phyloP scores from a whole-genome alignment of 768 basidiomycete species.

The Leccinum variicolor region DNA sequence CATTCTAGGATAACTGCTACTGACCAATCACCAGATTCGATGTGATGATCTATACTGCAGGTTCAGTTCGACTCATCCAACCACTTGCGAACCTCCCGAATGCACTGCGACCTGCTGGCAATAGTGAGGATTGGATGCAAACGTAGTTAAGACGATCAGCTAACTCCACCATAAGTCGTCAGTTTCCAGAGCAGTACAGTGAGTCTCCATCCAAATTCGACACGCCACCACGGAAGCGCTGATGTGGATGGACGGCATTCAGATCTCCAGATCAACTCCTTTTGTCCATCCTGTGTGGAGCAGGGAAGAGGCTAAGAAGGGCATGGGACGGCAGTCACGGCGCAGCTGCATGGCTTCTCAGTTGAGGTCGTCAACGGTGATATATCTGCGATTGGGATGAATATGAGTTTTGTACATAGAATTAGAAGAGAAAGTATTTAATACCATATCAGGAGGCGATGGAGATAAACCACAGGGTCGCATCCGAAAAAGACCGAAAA shows the following conservation, averaged over 20 bases:
- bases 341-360: constrained; percentile 9
- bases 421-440: neutral
- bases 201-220: constrained; percentile 27
- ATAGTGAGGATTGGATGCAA: constrained; percentile 49
- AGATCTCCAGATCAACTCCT: constrained; percentile 36
- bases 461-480: neutral
- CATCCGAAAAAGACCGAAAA: neutral
- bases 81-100: constrained; percentile 50
- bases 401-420: constrained; percentile 9
- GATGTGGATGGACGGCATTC: constrained; percentile 10
- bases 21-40: constrained; percentile 45
- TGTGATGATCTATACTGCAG: constrained; percentile 66
- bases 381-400: constrained; percentile 10
- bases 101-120: constrained; percentile 72
- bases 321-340: constrained; percentile 1
- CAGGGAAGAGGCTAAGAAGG: constrained; percentile 7
- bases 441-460: neutral
- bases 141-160: constrained; percentile 11
- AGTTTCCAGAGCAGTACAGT: constrained; percentile 72
- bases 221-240: constrained; percentile 8
- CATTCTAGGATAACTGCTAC: constrained; percentile 4
- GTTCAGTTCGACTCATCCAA: constrained; percentile 65
- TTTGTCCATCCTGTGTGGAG: constrained; percentile 31
- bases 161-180: constrained; percentile 45
- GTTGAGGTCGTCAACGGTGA: constrained; percentile 23